phyloP scores from a whole-genome alignment of 345 rosid species.

The Raphanus sativus region DNA sequence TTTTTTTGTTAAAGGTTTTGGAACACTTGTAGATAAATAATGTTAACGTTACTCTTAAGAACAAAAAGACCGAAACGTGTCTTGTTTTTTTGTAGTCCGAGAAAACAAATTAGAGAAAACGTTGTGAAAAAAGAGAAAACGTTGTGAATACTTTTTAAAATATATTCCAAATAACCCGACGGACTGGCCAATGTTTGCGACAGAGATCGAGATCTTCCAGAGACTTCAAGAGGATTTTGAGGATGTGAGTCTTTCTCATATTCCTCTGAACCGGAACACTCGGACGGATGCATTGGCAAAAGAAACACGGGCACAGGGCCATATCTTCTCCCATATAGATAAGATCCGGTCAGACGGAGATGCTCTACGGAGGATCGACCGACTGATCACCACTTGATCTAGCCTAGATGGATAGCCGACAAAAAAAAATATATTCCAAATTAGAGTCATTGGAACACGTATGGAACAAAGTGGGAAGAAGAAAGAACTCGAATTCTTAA shows the following conservation, averaged over 20 bases:
- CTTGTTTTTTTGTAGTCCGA: not conserved
- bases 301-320: too few relatives aligned
- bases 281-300: too few relatives aligned
- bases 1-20: not conserved
- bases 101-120: not conserved
- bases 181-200: too few relatives aligned
- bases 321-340: too few relatives aligned
- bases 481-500: conserved; percentile 8
- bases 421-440: not conserved
- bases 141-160: not conserved
- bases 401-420: too few relatives aligned
- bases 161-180: not conserved
- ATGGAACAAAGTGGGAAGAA: conserved; percentile 19
- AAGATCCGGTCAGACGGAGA: too few relatives aligned
- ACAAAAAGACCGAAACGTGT: conserved; percentile 19
- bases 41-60: conserved; percentile 3
- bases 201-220: too few relatives aligned
- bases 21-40: not conserved
- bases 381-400: too few relatives aligned
- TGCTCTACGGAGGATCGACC: too few relatives aligned
- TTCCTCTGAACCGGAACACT: too few relatives aligned
- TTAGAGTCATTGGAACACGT: conserved; percentile 12
- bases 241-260: too few relatives aligned
- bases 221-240: too few relatives aligned
- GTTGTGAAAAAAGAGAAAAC: conserved; percentile 1